Evolutionary conservation across 371 early-diverging fungal genomes (phyloP).

Genomic region (Mucor indicus): DNA sequence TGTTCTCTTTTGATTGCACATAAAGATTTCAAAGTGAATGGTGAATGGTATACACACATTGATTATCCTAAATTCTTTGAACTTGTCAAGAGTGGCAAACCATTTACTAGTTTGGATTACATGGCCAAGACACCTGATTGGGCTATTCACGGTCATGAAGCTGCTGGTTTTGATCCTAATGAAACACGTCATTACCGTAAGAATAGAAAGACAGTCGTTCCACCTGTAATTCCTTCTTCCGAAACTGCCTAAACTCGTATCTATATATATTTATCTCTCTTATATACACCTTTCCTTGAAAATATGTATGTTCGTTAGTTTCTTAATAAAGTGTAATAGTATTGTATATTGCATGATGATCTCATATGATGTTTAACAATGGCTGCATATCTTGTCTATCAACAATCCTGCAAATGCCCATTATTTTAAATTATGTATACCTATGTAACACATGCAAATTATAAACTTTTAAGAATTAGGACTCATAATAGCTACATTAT

Average conservation of each 20-base stretch:
- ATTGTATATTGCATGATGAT: no score
- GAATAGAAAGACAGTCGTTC: constrained; percentile 32
- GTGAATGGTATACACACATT: constrained; percentile 80
- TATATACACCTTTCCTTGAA: constrained; percentile 3
- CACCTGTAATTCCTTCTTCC: constrained; percentile 12
- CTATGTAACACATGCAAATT: no score
- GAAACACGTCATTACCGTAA: constrained; percentile 72
- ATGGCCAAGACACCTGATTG: constrained; percentile 74
- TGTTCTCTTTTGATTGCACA: constrained; percentile 74
- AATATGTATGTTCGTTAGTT: no score
- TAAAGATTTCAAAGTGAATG: constrained; percentile 65
- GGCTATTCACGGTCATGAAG: constrained; percentile 74
- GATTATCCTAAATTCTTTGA: constrained; percentile 76
- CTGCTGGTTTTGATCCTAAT: constrained; percentile 77
- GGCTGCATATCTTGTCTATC: no score
- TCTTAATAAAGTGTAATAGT: no score
- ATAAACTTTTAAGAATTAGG: no score
- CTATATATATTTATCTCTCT: not conserved
- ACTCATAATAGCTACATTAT: no score
- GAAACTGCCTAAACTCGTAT: not conserved
- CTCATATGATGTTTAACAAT: no score
- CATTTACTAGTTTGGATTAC: constrained; percentile 70
- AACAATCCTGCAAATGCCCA: no score
- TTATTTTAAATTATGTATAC: no score
- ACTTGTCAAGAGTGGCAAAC: constrained; percentile 58